Evolutionary conservation across 2,329 filamentous ascomycete genomes (phyloP), one percentile per base, ranked within the genome.

Genomic region (Pseudocercospora fuligena): DNA sequence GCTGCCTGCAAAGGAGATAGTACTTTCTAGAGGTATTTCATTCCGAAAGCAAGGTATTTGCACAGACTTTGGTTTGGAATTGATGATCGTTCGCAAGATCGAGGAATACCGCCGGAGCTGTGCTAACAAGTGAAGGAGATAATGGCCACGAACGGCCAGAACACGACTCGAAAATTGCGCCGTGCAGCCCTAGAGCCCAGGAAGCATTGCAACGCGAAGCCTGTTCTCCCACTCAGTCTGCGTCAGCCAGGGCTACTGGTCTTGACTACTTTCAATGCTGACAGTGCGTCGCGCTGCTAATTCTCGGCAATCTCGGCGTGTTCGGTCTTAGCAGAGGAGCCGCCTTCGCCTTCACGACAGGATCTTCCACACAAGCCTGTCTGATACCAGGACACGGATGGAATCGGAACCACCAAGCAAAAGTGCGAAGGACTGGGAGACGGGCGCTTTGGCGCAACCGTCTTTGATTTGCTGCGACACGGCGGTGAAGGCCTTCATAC

Each of bases 401-500:
- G n/a, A 46, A 33, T 46, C 25, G 63, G 56, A 49, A 46, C 14
- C 25, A 43, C 64, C 11, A 19, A 51, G 25, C 8, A 33, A 40
- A 53, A 21, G 23, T 62, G 27, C 40, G 59, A 57, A 40, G 25
- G 31, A 21, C 51, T 61, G 21, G 23, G 25, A 25, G 47, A 19
- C 54, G 56, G 46, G 43, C 21, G 54, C 33, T 57, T 56, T 27
- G 60, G 54, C 53, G 14, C 60, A 1, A 40, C 61, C 21, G 47
- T 36, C 19, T 19, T 58, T 60, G 47, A 62, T 62, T 56, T 60
- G 53, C 51, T 25, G 53, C 54, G 21, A 49, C 49, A 61, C 58
- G 47, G 67, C 67, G 67, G 67, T 69, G 65, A 67, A 47, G 49
- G 59, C 14, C 12, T 47, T 56, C 16, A 61, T 33, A 33, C 49